Base-by-base conservation (phyloP, 352 stramenopile species). In the Achlya hypogyna region DNA sequence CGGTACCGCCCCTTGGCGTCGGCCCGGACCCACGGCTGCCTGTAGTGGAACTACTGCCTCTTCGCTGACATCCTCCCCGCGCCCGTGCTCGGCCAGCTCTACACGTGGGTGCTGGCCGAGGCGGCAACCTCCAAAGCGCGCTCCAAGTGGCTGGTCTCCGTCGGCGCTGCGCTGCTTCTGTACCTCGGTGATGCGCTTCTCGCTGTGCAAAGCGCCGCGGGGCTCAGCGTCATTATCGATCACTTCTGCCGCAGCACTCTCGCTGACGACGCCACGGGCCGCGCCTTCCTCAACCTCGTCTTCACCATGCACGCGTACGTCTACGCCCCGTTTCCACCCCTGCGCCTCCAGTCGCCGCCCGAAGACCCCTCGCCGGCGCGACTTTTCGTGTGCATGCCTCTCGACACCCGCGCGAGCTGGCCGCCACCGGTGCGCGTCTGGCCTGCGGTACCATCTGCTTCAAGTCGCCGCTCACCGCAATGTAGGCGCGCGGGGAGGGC, bases 121-220 rank as follows among this genome's bases (percentile, higher is more conserved):
- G n/a, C 54, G 3, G 9, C 12, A 20, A 51, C n/a, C 12, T 28
- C 18, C 20, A 23, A 20, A 5, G 32, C 28, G 5, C 54, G 20
- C 18, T 63, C 23, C 32, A 63, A 63, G n/a, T 51, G 40, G 34
- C 54, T 63, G n/a, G 32, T 63, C 23, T 22, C 54, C 20, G 31
- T 29, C 12, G 34, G 29, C 9, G 2, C 45, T 8, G 54, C 54
- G 6, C 22, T 63, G 4, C 34, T 63, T 14, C 32, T 63, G 23
- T 63, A 34, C 35, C 29, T 51, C 34, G 32, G 32, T n/a, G 54
- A 63, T 35, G 54, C 45, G 27, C 12, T 63, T 10, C 40, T 34
- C 25, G 10, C 32, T 5, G 54, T 34, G 6, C 5, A 16, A 22
- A 35, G 51, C 25, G 54, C 54, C 20, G 31, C 8, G 5, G 51